Evolutionary conservation across 768 basidiomycete genomes (phyloP).

Genomic region (Phanerodontia chrysosporium): DNA sequence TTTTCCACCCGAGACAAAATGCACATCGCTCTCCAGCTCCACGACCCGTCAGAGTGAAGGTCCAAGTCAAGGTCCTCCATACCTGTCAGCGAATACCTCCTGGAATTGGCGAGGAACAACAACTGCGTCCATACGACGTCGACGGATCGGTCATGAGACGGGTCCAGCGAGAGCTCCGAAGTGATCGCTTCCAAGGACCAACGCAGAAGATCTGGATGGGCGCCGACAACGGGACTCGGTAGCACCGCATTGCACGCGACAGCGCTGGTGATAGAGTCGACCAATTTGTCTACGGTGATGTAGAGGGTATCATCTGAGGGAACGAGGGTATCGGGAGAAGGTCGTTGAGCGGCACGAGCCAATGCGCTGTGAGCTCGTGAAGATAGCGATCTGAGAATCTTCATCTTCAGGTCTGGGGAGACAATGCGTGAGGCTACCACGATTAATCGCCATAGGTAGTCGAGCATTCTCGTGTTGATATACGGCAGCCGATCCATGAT

Average conservation of each 20-base stretch:
- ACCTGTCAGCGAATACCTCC: not conserved
- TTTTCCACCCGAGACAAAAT: not conserved
- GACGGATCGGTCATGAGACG: not conserved
- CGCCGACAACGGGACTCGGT: not conserved
- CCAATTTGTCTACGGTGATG: not conserved
- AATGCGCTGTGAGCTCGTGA: not conserved
- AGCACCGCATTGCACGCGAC: not conserved
- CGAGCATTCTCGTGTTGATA: conserved; percentile 1
- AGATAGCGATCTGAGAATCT: not conserved
- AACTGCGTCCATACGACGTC: not conserved
- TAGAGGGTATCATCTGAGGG: not conserved
- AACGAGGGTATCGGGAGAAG: not conserved
- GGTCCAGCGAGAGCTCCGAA: not conserved
- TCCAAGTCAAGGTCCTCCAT: not conserved
- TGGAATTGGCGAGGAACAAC: not conserved
- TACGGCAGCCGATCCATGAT: not conserved
- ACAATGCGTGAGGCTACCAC: not conserved
- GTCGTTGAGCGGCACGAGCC: not conserved
- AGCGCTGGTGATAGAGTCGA: not conserved
- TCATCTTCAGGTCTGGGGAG: not conserved
- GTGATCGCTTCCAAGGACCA: not conserved
- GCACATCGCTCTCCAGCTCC: not conserved
- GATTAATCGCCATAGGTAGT: conserved; percentile 9
- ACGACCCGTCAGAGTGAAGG: not conserved
- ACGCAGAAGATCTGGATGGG: not conserved